Percentiles rank a stretch among this genome's conserved stretches.
These are phyloP conservation scores for Oryza longistaminata DNA, from an alignment of 176 grass and related monocot species.

Conservation along the genomic window DNA sequence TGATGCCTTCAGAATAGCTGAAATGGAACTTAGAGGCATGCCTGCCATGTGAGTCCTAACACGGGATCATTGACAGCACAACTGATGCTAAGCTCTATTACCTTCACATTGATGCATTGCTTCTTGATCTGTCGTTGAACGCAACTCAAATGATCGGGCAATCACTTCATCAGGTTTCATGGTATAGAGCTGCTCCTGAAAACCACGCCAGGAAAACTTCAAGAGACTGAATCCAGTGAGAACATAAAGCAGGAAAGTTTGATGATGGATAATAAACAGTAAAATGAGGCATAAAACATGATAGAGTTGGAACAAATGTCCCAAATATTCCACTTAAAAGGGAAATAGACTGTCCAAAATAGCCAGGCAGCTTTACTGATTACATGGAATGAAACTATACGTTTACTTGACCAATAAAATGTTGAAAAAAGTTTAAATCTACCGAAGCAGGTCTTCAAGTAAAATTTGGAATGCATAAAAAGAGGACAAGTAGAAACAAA, in stretches of 20 bases:
- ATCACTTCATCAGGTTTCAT: slow-evolving; percentile 70
- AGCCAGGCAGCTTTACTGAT: too few species aligned
- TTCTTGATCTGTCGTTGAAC: slow-evolving; percentile 60
- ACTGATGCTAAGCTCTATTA: slow-evolving; percentile 20
- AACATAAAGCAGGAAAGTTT: slow-evolving; percentile 1
- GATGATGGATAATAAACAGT: neutral
- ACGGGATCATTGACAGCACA: neutral
- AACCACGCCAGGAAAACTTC: slow-evolving; percentile 16
- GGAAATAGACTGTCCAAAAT: too few species aligned
- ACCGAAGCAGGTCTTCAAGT: too few species aligned
- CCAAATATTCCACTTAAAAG: neutral
- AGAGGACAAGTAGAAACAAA: neutral
- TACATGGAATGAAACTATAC: too few species aligned
- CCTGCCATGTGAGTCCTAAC: neutral
- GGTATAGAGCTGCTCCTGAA: slow-evolving; percentile 80
- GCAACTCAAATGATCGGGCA: slow-evolving; percentile 55
- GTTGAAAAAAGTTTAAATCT: neutral
- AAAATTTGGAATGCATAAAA: slow-evolving; percentile 5
- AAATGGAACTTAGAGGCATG: slow-evolving; percentile 26
- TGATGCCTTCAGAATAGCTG: slow-evolving; percentile 86
- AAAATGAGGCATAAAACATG: slow-evolving; percentile 13
- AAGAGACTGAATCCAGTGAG: neutral
- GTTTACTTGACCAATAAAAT: neutral
- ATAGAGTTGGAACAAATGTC: neutral
- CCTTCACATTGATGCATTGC: slow-evolving; percentile 67